A percentile compares a stretch with the other conserved stretches of the same genome.
Conservation (phyloP, 129 eudicot genomes). For the Calendula officinalis region DNA sequence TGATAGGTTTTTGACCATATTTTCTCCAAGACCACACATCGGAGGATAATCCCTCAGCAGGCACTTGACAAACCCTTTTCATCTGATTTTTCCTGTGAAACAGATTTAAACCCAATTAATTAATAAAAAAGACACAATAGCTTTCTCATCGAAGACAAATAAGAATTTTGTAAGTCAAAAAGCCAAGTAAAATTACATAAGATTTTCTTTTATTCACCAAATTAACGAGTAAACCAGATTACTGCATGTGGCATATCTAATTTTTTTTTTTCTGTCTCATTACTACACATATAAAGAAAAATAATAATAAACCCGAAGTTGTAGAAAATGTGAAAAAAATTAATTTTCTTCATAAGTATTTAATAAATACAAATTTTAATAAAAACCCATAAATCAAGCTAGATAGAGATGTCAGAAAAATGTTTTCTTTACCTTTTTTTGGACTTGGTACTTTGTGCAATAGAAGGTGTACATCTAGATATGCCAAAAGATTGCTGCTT, state of each 20-base stretch:
- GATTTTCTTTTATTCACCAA: not conserved
- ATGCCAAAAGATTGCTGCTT: conserved; percentile 52
- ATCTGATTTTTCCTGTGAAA: conserved; percentile 68
- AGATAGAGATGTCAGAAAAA: not conserved
- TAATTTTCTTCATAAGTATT: not conserved
- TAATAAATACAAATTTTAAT: conserved; percentile 2
- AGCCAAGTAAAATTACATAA: not conserved
- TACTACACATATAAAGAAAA: conserved; percentile 13
- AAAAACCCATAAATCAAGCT: conserved; percentile 10
- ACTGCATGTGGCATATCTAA: conserved; percentile 27
- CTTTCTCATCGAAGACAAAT: not conserved
- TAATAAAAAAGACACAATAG: not conserved
- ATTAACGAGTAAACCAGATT: conserved; percentile 8
- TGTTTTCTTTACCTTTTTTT: conserved; percentile 60
- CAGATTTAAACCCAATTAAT: conserved; percentile 14
- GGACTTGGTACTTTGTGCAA: conserved; percentile 55
- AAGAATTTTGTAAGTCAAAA: not conserved
- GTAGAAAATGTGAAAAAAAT: not conserved
- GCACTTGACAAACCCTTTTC: conserved; percentile 89
- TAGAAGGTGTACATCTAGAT: conserved; percentile 39
- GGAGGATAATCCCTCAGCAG: conserved; percentile 88
- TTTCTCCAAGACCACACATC: conserved; percentile 99
- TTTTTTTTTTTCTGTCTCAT: conserved; percentile 15
- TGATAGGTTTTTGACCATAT: conserved; percentile 99
- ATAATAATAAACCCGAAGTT: no score